Conservation (phyloP, 768 basidiomycete genomes). For the Lactifluus volemus region DNA sequence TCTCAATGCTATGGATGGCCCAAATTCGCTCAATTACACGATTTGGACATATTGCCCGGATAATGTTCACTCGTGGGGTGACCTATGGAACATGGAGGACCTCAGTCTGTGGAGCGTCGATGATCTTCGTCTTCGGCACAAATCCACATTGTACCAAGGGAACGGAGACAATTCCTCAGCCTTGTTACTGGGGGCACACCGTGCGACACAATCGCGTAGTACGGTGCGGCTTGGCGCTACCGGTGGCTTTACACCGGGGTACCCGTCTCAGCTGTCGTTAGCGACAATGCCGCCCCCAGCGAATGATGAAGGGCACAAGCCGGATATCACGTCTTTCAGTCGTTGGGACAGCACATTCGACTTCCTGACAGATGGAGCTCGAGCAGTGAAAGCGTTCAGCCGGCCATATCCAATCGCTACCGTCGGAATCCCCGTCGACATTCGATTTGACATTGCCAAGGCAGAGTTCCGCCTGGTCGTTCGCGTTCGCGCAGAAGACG, state of each 20-base stretch:
- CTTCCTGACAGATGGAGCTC: conserved; percentile 78
- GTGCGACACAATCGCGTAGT: conserved; percentile 6
- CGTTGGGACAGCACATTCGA: conserved; percentile 47
- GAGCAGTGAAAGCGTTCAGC: conserved; percentile 78
- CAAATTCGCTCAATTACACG: conserved; percentile 68
- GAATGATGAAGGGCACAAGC: conserved; percentile 13
- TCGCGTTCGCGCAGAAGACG: conserved; percentile 52
- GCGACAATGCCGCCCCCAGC: conserved; percentile 25
- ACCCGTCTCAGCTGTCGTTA: conserved; percentile 32
- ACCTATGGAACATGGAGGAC: conserved; percentile 97
- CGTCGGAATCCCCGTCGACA: conserved; percentile 55
- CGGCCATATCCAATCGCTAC: conserved; percentile 74
- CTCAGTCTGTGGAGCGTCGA: conserved; percentile 80
- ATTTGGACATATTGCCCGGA: conserved; percentile 87
- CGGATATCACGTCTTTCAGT: conserved; percentile 23
- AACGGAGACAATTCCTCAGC: conserved; percentile 32
- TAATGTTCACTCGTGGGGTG: conserved; percentile 81
- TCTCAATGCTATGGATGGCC: conserved; percentile 68
- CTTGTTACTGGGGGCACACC: conserved; percentile 29
- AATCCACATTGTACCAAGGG: conserved; percentile 23
- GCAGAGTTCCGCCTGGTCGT: conserved; percentile 65
- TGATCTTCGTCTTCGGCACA: conserved; percentile 38
- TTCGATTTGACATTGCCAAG: conserved; percentile 69
- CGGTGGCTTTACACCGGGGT: conserved; percentile 13
- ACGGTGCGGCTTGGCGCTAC: neutral